Evolutionary conservation across 805 yeast genomes (phyloP), one percentile per base, ranked within the genome.

Genomic region (Kuraishia cidri): DNA sequence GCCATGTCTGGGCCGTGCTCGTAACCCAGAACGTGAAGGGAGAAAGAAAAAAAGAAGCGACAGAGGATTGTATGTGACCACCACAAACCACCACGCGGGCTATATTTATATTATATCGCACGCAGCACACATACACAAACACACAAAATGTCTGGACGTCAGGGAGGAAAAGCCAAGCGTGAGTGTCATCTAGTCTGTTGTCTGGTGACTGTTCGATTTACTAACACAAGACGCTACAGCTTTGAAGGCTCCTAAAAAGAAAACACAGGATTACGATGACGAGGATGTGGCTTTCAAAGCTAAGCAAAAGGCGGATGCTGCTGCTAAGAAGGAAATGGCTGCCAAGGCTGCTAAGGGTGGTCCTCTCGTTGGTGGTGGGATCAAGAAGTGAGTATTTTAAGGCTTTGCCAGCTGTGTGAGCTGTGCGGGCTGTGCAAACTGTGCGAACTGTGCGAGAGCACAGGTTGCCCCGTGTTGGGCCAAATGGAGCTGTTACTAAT

Each of bases 151-250:
- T 31, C 33, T 15, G 33, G 33, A 13, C 36, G 36, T 33, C 96
- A 88, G 69, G 97, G 97, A 54, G 97, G 97, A 52, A 88, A 88
- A 59, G 77, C 88, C 38, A 88, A 88, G 76, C 97, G 87, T 64
- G 52, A 39, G 75, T 62, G 24, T 15, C 6, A 2, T 10, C 9
- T 7, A 20, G 23, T 7, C 4, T 13, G 31, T 37, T 37, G 31
- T 42, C 42, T 29, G 29, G 34, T 10, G 7, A 10, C 9, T 20
- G 23, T 10, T 20, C 33, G 16, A 24, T 8, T 23, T 18, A 10
- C 8, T 13, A 10, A 20, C 7, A 7, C 10, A 10, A 20, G 23
- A 20, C 23, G 23, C 9, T 20, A 10, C 19, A 65, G 74, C 78
- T 32, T 66, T 82, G 46, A 81, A 81, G 73, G 77, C 76, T 6